Evolutionary conservation across 2,329 filamentous ascomycete genomes (phyloP).

Genomic region (Leptodontidium sp.): DNA sequence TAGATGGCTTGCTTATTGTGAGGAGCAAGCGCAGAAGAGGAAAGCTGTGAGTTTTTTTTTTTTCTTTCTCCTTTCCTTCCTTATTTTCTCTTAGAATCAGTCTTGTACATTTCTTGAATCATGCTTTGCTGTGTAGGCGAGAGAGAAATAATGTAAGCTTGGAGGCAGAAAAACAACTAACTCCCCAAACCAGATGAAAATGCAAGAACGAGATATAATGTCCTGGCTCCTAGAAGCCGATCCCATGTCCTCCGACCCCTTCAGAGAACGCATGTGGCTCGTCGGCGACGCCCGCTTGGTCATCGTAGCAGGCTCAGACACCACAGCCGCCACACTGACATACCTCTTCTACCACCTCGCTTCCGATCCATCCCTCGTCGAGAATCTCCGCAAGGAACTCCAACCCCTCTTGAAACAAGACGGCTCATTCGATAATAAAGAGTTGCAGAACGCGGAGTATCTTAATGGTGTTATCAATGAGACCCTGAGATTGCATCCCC

Average conservation of each 20-base stretch:
- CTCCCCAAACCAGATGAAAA: slow-evolving; percentile 9
- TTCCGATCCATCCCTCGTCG: slow-evolving; percentile 23
- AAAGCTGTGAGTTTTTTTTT: slow-evolving; percentile 23
- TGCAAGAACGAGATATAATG: slow-evolving; percentile 33
- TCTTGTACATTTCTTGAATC: background rate
- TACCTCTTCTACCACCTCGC: slow-evolving; percentile 50
- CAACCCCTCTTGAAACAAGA: slow-evolving; percentile 25
- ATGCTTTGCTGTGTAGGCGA: background rate
- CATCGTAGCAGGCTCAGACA: slow-evolving; percentile 53
- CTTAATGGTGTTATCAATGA: slow-evolving; percentile 53
- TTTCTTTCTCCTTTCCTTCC: background rate
- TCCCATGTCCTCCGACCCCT: slow-evolving; percentile 11
- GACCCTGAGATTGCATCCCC: slow-evolving; percentile 49
- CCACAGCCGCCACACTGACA: slow-evolving; percentile 51
- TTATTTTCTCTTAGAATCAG: background rate
- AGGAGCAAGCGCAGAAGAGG: slow-evolving; percentile 28
- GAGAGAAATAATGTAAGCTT: no score
- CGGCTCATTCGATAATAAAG: slow-evolving; percentile 21
- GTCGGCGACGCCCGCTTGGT: slow-evolving; percentile 40
- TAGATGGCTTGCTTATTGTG: slow-evolving; percentile 27
- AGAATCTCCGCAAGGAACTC: slow-evolving; percentile 35
- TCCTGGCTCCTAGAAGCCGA: slow-evolving; percentile 31
- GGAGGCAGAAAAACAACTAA: background rate
- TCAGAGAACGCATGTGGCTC: slow-evolving; percentile 28
- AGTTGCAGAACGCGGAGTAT: slow-evolving; percentile 37